Percentiles rank a stretch among this genome's conserved stretches.
Conservation (phyloP, 192 early-diverging fungal genomes). For the Mortierella alpina region DNA sequence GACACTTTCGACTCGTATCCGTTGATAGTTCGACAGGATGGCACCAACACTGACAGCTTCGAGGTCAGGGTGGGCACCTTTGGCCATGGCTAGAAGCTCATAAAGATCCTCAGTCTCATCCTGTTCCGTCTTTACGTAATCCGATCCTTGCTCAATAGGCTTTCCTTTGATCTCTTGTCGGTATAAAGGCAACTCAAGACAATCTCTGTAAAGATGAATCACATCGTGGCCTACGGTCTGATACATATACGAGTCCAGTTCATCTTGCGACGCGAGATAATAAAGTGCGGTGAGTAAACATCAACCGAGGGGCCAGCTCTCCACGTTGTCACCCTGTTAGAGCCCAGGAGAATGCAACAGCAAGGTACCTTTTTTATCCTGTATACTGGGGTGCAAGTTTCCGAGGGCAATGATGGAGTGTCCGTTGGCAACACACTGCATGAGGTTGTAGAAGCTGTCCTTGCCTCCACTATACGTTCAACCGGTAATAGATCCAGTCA, state of each 20-base stretch:
- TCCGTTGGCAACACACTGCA: constrained; percentile 93
- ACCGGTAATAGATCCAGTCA: neutral
- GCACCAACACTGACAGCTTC: constrained; percentile 93
- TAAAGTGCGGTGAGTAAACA: neutral
- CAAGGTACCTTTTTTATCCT: constrained; percentile 66
- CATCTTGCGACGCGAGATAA: constrained; percentile 64
- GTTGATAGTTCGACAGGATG: constrained; percentile 96
- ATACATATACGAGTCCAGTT: constrained; percentile 96
- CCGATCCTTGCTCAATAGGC: constrained; percentile 70
- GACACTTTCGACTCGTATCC: constrained; percentile 96
- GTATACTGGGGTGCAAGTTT: constrained; percentile 84
- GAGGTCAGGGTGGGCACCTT: constrained; percentile 79
- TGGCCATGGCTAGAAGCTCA: constrained; percentile 75
- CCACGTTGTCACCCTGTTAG: neutral
- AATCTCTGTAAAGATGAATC: constrained; percentile 84
- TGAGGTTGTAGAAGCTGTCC: constrained; percentile 95
- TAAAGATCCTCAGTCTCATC: constrained; percentile 98
- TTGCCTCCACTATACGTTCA: constrained; percentile 88
- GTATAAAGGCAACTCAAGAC: constrained; percentile 89
- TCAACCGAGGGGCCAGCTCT: neutral
- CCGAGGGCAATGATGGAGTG: constrained; percentile 95
- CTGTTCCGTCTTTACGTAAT: constrained; percentile 73
- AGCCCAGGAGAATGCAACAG: neutral
- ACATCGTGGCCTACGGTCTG: constrained; percentile 97
- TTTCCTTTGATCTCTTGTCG: constrained; percentile 76